phyloP scores from a whole-genome alignment of 176 grass and related monocot species.

The Leersia perrieri region DNA sequence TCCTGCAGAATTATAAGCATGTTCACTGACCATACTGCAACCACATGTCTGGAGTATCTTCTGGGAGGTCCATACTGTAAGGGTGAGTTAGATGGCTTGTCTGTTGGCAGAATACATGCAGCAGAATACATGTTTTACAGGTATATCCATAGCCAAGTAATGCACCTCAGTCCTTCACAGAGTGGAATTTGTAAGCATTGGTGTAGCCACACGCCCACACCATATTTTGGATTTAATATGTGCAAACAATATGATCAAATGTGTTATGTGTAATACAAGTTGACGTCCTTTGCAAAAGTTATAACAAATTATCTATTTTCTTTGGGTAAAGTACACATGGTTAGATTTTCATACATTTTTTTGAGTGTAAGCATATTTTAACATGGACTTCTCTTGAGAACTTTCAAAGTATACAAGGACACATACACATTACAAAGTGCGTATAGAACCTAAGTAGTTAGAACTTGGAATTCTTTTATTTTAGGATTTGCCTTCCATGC shows the following conservation, averaged over 20 bases:
- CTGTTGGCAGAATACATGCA: conserved; percentile 46
- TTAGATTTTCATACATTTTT: background rate
- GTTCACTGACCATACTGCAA: conserved; percentile 48
- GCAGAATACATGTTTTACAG: conserved; percentile 82
- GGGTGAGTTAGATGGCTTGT: conserved; percentile 28
- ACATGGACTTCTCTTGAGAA: background rate
- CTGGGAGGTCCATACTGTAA: conserved; percentile 32
- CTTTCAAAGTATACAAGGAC: background rate
- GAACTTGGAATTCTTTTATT: background rate
- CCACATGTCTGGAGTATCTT: conserved; percentile 58
- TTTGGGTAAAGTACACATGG: background rate
- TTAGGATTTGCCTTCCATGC: conserved; percentile 30
- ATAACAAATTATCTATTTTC: background rate
- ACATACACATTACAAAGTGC: background rate
- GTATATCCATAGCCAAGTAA: conserved; percentile 35
- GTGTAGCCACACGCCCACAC: background rate
- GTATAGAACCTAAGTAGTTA: background rate
- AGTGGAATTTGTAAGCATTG: background rate
- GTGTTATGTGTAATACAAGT: background rate
- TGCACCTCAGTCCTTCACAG: background rate
- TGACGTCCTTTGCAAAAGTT: background rate
- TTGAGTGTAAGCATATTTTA: background rate
- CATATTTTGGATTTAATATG: background rate
- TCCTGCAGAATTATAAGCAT: conserved; percentile 59
- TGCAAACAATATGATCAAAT: background rate